phyloP scores from a whole-genome alignment of 345 rosid genomes.

The Firmiana major region DNA sequence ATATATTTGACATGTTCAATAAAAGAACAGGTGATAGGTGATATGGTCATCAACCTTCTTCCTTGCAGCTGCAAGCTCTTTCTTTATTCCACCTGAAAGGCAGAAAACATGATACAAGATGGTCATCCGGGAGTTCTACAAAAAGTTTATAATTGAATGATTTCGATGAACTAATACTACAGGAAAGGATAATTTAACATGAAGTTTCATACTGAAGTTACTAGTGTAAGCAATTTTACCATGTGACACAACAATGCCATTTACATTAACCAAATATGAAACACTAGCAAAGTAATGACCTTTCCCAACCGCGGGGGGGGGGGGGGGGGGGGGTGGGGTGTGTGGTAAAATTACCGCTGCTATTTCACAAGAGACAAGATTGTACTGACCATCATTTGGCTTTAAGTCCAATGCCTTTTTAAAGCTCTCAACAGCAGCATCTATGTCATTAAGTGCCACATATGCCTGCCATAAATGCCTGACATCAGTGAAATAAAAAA shows the following conservation, averaged over 20 bases:
- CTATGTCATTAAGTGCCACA: constrained; percentile 57
- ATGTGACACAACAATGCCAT: background rate
- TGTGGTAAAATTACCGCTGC: background rate
- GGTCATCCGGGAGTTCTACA: background rate
- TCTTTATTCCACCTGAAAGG: constrained; percentile 32
- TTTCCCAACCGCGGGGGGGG: background rate
- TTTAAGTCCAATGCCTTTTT: constrained; percentile 58
- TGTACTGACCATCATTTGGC: constrained; percentile 52
- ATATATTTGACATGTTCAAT: background rate
- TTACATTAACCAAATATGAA: background rate
- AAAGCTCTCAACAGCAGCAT: constrained; percentile 64
- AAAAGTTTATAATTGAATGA: background rate
- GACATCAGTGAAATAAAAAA: background rate
- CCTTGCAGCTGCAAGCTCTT: constrained; percentile 31
- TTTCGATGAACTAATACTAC: background rate
- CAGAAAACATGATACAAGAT: background rate
- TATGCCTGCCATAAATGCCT: constrained; percentile 33
- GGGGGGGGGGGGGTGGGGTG: too few species aligned
- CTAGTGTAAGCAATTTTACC: background rate
- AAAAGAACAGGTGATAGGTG: background rate
- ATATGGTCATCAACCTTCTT: constrained; percentile 24
- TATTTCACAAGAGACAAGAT: background rate
- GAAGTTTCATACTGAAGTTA: background rate
- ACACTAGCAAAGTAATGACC: background rate
- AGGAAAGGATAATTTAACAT: background rate